Conservation (phyloP, 2,329 filamentous ascomycete species). For the Scytalidium sp. region DNA sequence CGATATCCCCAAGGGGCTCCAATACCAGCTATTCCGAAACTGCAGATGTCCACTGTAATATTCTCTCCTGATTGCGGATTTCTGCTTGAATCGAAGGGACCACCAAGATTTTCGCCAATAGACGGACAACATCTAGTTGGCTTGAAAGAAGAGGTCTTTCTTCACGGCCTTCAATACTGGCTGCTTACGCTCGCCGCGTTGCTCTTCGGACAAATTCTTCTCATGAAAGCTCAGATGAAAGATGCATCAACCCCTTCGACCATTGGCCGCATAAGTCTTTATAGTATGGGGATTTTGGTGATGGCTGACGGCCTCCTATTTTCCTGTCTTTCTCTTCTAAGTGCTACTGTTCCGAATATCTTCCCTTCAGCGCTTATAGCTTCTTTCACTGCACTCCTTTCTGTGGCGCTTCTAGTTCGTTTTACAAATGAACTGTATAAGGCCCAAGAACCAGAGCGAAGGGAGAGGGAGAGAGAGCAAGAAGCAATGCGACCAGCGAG, state of each 20-base stretch:
- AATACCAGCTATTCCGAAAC: conserved; percentile 46
- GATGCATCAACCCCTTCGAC: conserved; percentile 67
- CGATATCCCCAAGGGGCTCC: conserved; percentile 59
- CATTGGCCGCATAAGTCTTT: conserved; percentile 63
- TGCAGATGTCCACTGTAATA: conserved; percentile 61
- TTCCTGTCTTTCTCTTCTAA: conserved; percentile 50
- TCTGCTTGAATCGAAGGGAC: conserved; percentile 63
- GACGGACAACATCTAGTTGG: conserved; percentile 56
- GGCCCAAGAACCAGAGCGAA: conserved; percentile 56
- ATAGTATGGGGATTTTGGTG: conserved; percentile 59
- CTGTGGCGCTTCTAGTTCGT: conserved; percentile 53
- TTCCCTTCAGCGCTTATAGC: conserved; percentile 56
- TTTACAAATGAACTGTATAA: conserved; percentile 60
- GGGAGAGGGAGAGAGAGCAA: conserved; percentile 29
- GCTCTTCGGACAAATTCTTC: conserved; percentile 58
- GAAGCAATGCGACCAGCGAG: conserved; percentile 18
- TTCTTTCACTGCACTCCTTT: conserved; percentile 51
- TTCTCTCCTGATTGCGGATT: conserved; percentile 69
- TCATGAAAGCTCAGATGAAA: conserved; percentile 62
- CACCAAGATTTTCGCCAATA: conserved; percentile 48
- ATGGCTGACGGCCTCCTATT: conserved; percentile 61
- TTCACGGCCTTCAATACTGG: conserved; percentile 56
- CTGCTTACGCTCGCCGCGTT: conserved; percentile 53
- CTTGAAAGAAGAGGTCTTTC: conserved; percentile 58
- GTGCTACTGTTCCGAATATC: conserved; percentile 50